Evolutionary conservation across 768 basidiomycete genomes (phyloP), one percentile per base, ranked within the genome.

Genomic region (Suillus brevipes): DNA sequence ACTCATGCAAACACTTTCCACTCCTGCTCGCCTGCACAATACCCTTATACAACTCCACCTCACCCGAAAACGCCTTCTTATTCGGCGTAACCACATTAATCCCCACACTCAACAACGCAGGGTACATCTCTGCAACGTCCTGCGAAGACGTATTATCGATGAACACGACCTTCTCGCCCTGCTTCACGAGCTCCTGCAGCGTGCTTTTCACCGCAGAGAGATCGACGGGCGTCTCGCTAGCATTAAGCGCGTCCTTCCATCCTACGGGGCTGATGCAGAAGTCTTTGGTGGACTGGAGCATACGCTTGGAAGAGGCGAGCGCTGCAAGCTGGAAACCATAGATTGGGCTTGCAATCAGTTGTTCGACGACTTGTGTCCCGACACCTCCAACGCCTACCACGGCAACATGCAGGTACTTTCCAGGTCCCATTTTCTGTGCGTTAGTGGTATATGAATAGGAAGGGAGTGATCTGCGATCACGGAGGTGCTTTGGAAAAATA

Each of bases 111-210:
- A 99, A 79, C 79, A 95, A 91, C 43, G 79, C 78, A 0, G 97
- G 94, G 77, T 99, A 99, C 61, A 89, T 71, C 28, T 81, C 80
- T 2, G 97, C 96, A 23, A 99, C 86, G 16, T 81, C 82, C 45
- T 94, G 90, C 40, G 92, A 90, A 1, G 95, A 91, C 0, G 97
- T 98, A 75, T 95, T 97, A 77, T 99, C 97, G 65, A 99, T 90
- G 37, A 91, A 70, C 52, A 97, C 82, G 3, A 88, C 89, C 50
- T 85, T 83, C 76, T 69, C 82, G 64, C 73, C 83, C 60, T 76
- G 76, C 50, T 73, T 71, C 6, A 85, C 84, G 25, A 89, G 78
- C 20, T 69, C 72, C 12, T 79, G 74, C 12, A 90, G 80, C 60
- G 80, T 75, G 10, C 77, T 73, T 0, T 80, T 74, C 62, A 87